These are phyloP conservation scores for Pleomassaria siparia DNA, from an alignment of 2,329 filamentous ascomycete species.

Conservation along the genomic window DNA sequence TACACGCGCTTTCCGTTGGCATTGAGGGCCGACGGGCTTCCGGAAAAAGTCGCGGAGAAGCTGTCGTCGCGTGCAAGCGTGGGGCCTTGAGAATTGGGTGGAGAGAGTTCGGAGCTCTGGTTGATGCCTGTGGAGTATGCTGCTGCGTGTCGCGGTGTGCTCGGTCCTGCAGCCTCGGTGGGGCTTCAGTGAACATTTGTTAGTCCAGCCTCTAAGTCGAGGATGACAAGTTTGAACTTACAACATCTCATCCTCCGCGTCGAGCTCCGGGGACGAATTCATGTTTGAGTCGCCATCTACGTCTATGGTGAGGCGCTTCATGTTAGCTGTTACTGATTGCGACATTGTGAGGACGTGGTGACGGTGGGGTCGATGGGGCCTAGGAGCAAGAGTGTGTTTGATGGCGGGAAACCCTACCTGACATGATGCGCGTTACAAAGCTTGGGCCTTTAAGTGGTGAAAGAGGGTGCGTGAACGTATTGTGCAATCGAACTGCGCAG, in stretches of 20 bases:
- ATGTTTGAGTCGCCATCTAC: conserved; percentile 61
- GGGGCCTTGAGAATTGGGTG: conserved; percentile 54
- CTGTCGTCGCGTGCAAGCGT: conserved; percentile 24
- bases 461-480: neutral
- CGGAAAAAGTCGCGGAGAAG: conserved; percentile 17
- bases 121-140: conserved; percentile 27
- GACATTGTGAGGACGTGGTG: conserved; percentile 5
- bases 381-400: conserved; percentile 4
- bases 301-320: conserved; percentile 41
- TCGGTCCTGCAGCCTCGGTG: conserved; percentile 34
- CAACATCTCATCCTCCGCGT: conserved; percentile 44
- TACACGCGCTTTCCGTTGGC: conserved; percentile 42
- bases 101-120: conserved; percentile 53
- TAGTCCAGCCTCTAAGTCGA: too few relatives aligned
- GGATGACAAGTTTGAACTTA: too few relatives aligned
- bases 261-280: conserved; percentile 47
- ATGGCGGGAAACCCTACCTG: conserved; percentile 8
- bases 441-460: neutral
- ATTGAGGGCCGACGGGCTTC: conserved; percentile 31
- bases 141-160: conserved; percentile 45
- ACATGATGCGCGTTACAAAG: conserved; percentile 6
- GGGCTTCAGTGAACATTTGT: too few relatives aligned
- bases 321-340: conserved; percentile 8
- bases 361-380: conserved; percentile 10
- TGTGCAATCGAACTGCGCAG: too few relatives aligned